Percentiles rank a stretch among this genome's conserved stretches.
These are phyloP conservation scores for Kwoniella pini DNA, from an alignment of 768 basidiomycete species.

Conservation along the genomic window DNA sequence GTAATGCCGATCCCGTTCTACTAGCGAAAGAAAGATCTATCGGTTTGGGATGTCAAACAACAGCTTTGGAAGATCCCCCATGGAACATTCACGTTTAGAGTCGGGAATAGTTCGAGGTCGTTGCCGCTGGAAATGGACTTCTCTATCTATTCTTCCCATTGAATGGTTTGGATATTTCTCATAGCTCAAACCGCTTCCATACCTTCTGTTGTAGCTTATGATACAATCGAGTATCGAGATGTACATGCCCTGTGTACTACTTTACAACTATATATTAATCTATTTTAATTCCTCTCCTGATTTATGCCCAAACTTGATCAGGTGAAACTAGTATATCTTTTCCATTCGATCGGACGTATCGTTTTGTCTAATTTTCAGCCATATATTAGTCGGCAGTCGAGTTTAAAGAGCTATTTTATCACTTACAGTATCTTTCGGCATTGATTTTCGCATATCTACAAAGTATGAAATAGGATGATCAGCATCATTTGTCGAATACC, in stretches of 20 bases:
- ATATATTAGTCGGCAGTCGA: not conserved
- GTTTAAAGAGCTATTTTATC: no score
- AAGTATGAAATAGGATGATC: not conserved
- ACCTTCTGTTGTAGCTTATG: no score
- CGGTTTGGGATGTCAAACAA: slow-evolving; percentile 70
- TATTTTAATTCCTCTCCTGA: not conserved
- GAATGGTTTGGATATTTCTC: no score
- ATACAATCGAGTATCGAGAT: no score
- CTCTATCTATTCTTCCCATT: not conserved
- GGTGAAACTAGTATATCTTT: slow-evolving; percentile 55
- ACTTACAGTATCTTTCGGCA: slow-evolving; percentile 55
- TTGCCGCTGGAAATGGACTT: slow-evolving; percentile 24
- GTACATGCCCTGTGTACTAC: no score
- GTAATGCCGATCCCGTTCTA: not conserved
- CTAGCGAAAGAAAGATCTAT: slow-evolving; percentile 50
- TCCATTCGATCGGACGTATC: slow-evolving; percentile 55
- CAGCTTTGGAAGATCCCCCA: slow-evolving; percentile 75
- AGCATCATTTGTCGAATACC: no score
- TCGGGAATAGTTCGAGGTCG: slow-evolving; percentile 58
- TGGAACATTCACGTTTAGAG: slow-evolving; percentile 65
- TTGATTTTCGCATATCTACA: slow-evolving; percentile 59
- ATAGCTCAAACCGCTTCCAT: no score
- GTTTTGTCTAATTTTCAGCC: slow-evolving; percentile 23
- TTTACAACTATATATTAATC: no score
- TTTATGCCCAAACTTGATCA: slow-evolving; percentile 48